Base-by-base conservation (phyloP, 2,329 filamentous ascomycete species). In the Trichophyton verrucosum region DNA sequence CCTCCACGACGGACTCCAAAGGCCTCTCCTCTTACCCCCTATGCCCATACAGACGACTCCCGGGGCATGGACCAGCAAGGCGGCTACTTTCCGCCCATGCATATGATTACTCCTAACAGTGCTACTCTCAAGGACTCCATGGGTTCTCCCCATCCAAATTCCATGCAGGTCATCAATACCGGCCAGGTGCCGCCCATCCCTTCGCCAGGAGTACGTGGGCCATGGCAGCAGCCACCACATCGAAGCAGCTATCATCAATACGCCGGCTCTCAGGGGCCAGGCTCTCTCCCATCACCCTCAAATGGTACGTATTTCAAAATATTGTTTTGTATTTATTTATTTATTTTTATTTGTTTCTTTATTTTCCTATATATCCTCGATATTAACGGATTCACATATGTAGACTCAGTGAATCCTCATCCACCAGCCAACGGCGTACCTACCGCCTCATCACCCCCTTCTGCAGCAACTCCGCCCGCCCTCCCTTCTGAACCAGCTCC, bases 41-140 rank as follows among this genome's bases (percentile, higher is more conserved):
- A 81, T 47, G 72, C 77, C 44, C 75, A 79, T 53, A 77, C 78
- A 63, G 86, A 90, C 30, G 85, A 88, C 22, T 76, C 78, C 20
- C 78, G 83, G 38, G 78, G 81, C 3, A 88, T 36, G 8, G 33
- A 36, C 2, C 33, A 92, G 71, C 81, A 79, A 61, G 86, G 85
- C 27, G 91, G 94, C 68, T 96, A 96, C 72, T 96, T 95, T 68
- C 88, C 89, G 36, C 86, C 86, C 22, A 86, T 85, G 80, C 75
- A 82, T 58, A 76, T 74, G 24, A 74, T 76, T 36, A 76, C 79
- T n/a, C 40, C 40, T 22, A 68, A 71, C 63, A 63, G 68, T 33
- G 75, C 75, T 7, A 73, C 76, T 36, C 69, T 65, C 65, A 73
- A 64, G 67, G 72, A 64, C 74, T 73, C 67, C 65, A 72, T 73